These are phyloP conservation scores for Calonectria naviculata DNA, from an alignment of 2,329 filamentous ascomycete genomes.

Conservation along the genomic window DNA sequence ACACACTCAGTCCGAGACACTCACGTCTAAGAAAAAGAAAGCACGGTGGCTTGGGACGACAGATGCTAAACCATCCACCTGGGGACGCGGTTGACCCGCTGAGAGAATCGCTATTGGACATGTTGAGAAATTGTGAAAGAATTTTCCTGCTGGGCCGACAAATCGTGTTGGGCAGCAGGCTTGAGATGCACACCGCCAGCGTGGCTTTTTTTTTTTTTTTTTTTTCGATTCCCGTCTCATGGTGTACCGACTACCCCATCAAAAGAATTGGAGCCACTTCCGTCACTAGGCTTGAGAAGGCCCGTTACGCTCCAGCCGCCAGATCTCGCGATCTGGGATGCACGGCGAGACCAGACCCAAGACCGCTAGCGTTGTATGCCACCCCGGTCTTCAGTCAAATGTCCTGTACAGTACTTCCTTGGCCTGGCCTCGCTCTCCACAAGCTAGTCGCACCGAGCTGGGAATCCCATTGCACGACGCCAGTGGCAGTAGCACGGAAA, in stretches of 20 bases:
- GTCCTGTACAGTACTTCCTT: neutral
- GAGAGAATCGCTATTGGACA: neutral
- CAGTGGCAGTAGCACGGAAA: slow-evolving; percentile 15
- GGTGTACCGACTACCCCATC: neutral
- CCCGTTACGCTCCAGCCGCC: slow-evolving; percentile 26
- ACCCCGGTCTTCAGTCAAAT: neutral
- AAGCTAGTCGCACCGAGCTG: neutral
- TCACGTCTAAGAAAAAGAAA: neutral
- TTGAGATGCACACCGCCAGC: slow-evolving; percentile 12
- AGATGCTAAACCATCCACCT: neutral
- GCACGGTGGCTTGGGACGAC: neutral
- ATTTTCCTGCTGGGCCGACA: neutral
- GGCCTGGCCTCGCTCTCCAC: neutral
- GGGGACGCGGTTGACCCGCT: neutral
- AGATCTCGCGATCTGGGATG: slow-evolving; percentile 39
- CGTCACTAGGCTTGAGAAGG: neutral
- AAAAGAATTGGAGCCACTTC: slow-evolving; percentile 8
- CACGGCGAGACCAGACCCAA: slow-evolving; percentile 34
- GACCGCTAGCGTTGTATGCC: slow-evolving; percentile 15
- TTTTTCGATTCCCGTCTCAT: neutral
- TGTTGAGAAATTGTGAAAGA: neutral
- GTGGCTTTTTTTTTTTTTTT: slow-evolving; percentile 25
- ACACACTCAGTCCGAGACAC: slow-evolving; percentile 16
- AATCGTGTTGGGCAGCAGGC: slow-evolving; percentile 3
- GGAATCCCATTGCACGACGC: neutral